Base-by-base conservation (phyloP, 768 basidiomycete species). In the Thelephora ganbajun region DNA sequence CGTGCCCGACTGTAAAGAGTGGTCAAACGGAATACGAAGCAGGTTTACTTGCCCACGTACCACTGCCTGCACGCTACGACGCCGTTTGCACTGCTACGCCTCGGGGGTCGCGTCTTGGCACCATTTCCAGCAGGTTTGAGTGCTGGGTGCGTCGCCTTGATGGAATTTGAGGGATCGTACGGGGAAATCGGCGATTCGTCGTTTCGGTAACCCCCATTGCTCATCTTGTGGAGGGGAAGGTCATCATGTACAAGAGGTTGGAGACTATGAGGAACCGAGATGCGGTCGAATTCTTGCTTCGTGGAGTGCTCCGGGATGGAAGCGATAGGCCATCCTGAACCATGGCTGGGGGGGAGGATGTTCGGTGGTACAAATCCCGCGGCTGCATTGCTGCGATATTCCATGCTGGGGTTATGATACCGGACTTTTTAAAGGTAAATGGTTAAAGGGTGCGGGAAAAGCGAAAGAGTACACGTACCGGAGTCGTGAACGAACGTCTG, bases 31-130 rank as follows among this genome's bases (percentile, higher is more conserved):
- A 60, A 61, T 59, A 35, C 66, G 63, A 66, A 63, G 59, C 62
- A 51, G 66, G 66, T 66, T 64, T 68, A 61, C 61, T 67, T 61
- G 44, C 52, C 50, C 53, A 69, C 80, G 59, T 61, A 87, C 84
- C 84, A 88, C 62, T 85, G 83, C 52, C 79, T 79, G 70, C 85
- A 88, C 53, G 85, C 84, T 66, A 88, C 84, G 64, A 88, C 84
- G 58, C 77, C 73, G 55, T 68, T 73, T 11, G 81, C 78, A 66
- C 68, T 66, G 22, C 39, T 41, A 11, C 63, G 79, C 74, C 61
- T 73, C 79, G 58, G 75, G 72, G 50, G 47, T 53, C 48, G 4
- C 12, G 39, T 18, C 39, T 41, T 41, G 39, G 16, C 22, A 2
- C 18, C 18, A 14, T 22, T 41, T 22, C 16, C 16, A 14, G 39